Conservation (phyloP, 495 filamentous ascomycete genomes). For the Tuber magnatum region DNA sequence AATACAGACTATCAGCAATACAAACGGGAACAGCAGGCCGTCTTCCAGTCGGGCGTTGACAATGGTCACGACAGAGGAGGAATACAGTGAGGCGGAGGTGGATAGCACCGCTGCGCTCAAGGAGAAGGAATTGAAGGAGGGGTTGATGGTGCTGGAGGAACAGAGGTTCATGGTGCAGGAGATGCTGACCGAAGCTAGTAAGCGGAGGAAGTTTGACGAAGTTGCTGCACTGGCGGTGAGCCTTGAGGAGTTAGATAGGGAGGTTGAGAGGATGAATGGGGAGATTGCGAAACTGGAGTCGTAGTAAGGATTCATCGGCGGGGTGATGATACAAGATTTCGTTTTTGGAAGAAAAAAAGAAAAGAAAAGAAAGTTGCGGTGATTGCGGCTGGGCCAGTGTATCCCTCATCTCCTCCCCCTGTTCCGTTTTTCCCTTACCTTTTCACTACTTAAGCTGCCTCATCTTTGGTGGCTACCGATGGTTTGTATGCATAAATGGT, state of each 20-base stretch:
- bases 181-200: conserved; percentile 79
- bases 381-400: background rate
- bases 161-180: conserved; percentile 84
- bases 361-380: background rate
- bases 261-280: conserved; percentile 63
- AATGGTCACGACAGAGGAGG: conserved; percentile 21
- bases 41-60: conserved; percentile 28
- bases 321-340: background rate
- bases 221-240: conserved; percentile 72
- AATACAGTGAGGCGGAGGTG: conserved; percentile 39
- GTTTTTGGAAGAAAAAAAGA: background rate
- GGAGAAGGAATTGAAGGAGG: conserved; percentile 77
- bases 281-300: conserved; percentile 52
- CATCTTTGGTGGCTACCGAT: background rate
- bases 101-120: conserved; percentile 66
- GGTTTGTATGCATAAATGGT: background rate
- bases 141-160: conserved; percentile 85
- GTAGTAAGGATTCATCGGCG: background rate
- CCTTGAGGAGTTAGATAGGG: conserved; percentile 71
- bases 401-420: background rate
- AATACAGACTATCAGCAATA: conserved; percentile 20
- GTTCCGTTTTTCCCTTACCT: background rate
- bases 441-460: background rate
- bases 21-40: conserved; percentile 7
- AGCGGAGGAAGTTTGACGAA: conserved; percentile 80